Evolutionary conservation across 2,329 filamentous ascomycete species (phyloP), one percentile per base, ranked within the genome.

Genomic region (Camillea tinctor): DNA sequence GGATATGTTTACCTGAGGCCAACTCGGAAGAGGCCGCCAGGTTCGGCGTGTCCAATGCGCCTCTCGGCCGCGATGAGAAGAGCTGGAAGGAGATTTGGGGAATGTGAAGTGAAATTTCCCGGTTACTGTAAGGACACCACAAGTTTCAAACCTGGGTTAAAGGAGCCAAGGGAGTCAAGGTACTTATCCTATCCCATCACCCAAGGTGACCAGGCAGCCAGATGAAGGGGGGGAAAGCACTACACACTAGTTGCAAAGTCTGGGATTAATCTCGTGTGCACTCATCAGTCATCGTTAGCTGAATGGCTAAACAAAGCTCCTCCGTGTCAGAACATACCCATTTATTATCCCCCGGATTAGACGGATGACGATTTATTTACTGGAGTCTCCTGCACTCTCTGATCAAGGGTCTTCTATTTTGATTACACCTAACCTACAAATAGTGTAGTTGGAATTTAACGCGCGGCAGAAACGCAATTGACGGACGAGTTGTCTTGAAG

Each of bases 1-100:
- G 91, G 89, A 81, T 98, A 55, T 93, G 91, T 72, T 79, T 97
- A 26, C 93, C 94, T 1, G 90, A 93, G 74, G 82, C 88, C 3
- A 90, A 88, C 56, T 85, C 85, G 1, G 84, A 84, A 1, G 68
- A 71, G 36, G 75, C 82, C 17, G 87, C 89, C 9, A 80, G 89
- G 57, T 87, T 88, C 69, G 91, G 91, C 1, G 79, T 79, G 40
- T 77, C 92, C 21, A 77, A 84, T 53, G 86, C 86, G 1, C 86
- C 88, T 4, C 71, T 92, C 67, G 80, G 85, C 57, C 77, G 79
- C 30, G 81, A 86, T 62, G 78, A 80, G 60, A 75, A 75, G 66
- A 75, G 84, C 55, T 93, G 90, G 90, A 77, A 79, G 21, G 80
- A 86, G 66, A 85, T 93, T 51, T 91, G 88, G 88, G 83, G 80